Evolutionary conservation across 2,329 filamentous ascomycete species (phyloP).

Genomic region (Penicillium decumbens): DNA sequence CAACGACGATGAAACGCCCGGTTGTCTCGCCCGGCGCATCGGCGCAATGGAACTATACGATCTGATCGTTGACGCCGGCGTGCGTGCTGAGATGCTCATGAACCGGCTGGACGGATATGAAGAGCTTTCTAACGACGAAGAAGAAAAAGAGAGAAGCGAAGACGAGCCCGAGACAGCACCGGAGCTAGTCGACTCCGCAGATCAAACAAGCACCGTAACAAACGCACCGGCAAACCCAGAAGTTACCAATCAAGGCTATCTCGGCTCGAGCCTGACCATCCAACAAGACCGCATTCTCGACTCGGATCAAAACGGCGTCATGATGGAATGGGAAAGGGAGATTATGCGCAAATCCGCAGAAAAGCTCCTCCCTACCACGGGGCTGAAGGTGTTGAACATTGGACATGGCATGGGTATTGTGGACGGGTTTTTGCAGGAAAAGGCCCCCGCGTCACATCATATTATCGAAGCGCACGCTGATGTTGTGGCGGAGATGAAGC

Average conservation of each 20-base stretch:
- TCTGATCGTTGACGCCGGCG: slow-evolving; percentile 80
- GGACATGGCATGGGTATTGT: slow-evolving; percentile 91
- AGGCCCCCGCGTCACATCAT: slow-evolving; percentile 66
- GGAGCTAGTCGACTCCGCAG: slow-evolving; percentile 23
- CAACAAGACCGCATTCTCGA: slow-evolving; percentile 66
- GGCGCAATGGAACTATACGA: slow-evolving; percentile 69
- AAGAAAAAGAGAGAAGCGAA: slow-evolving; percentile 25
- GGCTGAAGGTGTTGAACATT: slow-evolving; percentile 73
- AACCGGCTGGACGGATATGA: slow-evolving; percentile 78
- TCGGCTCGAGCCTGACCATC: slow-evolving; percentile 63
- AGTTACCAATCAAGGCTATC: slow-evolving; percentile 63
- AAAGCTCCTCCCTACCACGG: slow-evolving; percentile 57
- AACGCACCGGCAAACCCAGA: slow-evolving; percentile 25
- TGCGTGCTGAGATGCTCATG: slow-evolving; percentile 82
- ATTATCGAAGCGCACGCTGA: slow-evolving; percentile 81
- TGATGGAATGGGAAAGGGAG: slow-evolving; percentile 89
- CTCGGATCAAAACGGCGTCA: slow-evolving; percentile 72
- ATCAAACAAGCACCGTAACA: slow-evolving; percentile 8
- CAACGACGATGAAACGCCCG: slow-evolving; percentile 79
- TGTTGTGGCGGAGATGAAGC: slow-evolving; percentile 65
- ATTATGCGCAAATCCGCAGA: slow-evolving; percentile 78
- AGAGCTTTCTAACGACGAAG: slow-evolving; percentile 48
- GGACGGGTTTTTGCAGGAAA: slow-evolving; percentile 68
- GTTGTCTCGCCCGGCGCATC: slow-evolving; percentile 71
- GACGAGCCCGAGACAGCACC: slow-evolving; percentile 15